phyloP scores from a whole-genome alignment of 495 filamentous ascomycete genomes.

The Aspergillus sclerotioniger region DNA sequence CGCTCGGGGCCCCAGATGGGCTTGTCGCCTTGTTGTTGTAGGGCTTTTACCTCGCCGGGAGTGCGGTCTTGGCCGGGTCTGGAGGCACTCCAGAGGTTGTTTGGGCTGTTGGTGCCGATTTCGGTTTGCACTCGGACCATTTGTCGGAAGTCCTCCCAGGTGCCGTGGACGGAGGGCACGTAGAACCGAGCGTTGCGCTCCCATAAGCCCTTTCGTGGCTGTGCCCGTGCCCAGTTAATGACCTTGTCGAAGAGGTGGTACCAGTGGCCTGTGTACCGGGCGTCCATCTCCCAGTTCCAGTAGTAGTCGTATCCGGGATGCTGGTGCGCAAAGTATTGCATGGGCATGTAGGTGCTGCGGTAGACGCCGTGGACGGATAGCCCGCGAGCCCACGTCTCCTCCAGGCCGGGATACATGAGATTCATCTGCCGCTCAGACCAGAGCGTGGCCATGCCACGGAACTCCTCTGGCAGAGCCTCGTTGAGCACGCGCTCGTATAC shows the following conservation, averaged over 20 bases:
- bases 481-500: slow-evolving; percentile 63
- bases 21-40: slow-evolving; percentile 58
- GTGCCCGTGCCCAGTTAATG: slow-evolving; percentile 69
- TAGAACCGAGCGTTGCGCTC: slow-evolving; percentile 92
- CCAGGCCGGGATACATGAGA: slow-evolving; percentile 77
- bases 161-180: slow-evolving; percentile 80
- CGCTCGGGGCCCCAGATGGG: slow-evolving; percentile 83
- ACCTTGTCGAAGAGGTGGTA: slow-evolving; percentile 83
- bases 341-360: slow-evolving; percentile 85
- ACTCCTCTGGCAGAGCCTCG: slow-evolving; percentile 77
- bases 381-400: slow-evolving; percentile 67
- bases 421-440: slow-evolving; percentile 94
- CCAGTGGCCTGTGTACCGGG: slow-evolving; percentile 93
- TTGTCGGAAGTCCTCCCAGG: slow-evolving; percentile 89
- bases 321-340: slow-evolving; percentile 85
- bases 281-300: slow-evolving; percentile 99
- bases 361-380: slow-evolving; percentile 89
- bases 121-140: slow-evolving; percentile 90
- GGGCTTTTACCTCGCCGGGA: slow-evolving; percentile 39
- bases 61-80: slow-evolving; percentile 36
- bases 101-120: slow-evolving; percentile 68
- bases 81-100: slow-evolving; percentile 65
- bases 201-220: slow-evolving; percentile 90
- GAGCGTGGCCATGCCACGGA: slow-evolving; percentile 80
- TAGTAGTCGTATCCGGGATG: slow-evolving; percentile 94